These are phyloP conservation scores for Adansonia rubrostipa DNA, from an alignment of 441 rosid genomes.

Conservation along the genomic window DNA sequence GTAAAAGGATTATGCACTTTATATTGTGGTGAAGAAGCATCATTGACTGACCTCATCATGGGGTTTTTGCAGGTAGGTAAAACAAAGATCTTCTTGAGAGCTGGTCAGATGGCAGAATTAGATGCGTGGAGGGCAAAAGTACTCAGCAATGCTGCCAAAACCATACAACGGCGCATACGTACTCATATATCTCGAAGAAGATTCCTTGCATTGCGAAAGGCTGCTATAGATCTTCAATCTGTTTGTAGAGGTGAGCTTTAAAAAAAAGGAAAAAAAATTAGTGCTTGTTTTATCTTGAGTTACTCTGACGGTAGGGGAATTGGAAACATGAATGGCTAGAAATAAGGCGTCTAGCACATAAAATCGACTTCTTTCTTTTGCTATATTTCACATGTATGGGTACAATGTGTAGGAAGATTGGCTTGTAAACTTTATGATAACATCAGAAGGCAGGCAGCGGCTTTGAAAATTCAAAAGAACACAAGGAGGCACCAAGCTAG, in stretches of 20 bases:
- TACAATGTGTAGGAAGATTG: slow-evolving; percentile 63
- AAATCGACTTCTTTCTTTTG: background rate
- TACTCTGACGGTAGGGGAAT: background rate
- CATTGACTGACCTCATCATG: slow-evolving; percentile 35
- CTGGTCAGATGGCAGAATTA: slow-evolving; percentile 99
- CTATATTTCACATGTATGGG: slow-evolving; percentile 17
- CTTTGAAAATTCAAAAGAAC: slow-evolving; percentile 88
- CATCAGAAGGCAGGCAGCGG: slow-evolving; percentile 73
- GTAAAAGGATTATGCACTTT: background rate
- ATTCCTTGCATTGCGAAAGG: slow-evolving; percentile 69
- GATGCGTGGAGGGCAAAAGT: slow-evolving; percentile 90
- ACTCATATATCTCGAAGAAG: slow-evolving; percentile 79
- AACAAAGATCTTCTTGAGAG: slow-evolving; percentile 94
- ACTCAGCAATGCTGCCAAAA: slow-evolving; percentile 82
- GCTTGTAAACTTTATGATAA: slow-evolving; percentile 61
- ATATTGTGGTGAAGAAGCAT: slow-evolving; percentile 18
- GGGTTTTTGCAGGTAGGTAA: slow-evolving; percentile 76
- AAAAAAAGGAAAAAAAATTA: background rate
- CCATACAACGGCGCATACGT: slow-evolving; percentile 73
- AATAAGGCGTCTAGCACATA: background rate
- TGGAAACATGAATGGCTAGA: background rate
- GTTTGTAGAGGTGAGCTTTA: slow-evolving; percentile 72
- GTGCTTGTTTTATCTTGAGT: background rate
- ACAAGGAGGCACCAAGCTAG: slow-evolving; percentile 62
- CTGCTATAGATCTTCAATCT: slow-evolving; percentile 67